Conservation (phyloP, 768 basidiomycete genomes). For the Panaeolus papilionaceus region DNA sequence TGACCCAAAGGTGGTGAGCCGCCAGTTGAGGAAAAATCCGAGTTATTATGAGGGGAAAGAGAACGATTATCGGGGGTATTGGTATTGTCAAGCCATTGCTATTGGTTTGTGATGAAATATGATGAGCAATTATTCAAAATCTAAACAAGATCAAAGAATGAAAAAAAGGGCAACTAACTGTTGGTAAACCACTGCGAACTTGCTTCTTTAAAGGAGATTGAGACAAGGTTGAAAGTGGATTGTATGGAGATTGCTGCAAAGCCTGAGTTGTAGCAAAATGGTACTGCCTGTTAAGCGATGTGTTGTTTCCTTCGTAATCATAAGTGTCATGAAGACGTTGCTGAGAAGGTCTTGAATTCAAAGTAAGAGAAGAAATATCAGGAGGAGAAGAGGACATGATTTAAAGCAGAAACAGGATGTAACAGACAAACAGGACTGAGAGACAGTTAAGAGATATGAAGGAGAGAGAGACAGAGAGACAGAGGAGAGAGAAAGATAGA, state of each 20-base stretch:
- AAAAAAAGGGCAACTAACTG: constrained; percentile 54
- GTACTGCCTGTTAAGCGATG: constrained; percentile 61
- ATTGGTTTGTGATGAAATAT: constrained; percentile 10
- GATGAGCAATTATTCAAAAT: constrained; percentile 19
- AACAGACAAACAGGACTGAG: neutral
- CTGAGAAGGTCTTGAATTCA: constrained; percentile 62
- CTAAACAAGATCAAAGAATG: constrained; percentile 28
- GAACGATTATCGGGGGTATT: constrained; percentile 74
- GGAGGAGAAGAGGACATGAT: constrained; percentile 86
- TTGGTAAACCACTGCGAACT: constrained; percentile 71
- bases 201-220: constrained; percentile 84
- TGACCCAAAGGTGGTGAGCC: constrained; percentile 75
- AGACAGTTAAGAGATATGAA: constrained; percentile 20
- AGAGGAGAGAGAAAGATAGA: constrained; percentile 27
- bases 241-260: constrained; percentile 62
- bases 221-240: constrained; percentile 58
- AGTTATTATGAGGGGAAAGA: constrained; percentile 85
- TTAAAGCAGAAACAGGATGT: constrained; percentile 21
- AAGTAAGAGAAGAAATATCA: constrained; percentile 79
- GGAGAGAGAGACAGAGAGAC: constrained; percentile 35
- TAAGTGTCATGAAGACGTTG: constrained; percentile 89
- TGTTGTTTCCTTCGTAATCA: constrained; percentile 74
- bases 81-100: constrained; percentile 88
- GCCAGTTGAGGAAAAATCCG: constrained; percentile 87
- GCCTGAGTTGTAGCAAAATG: constrained; percentile 71